Evolutionary conservation across 2,329 filamentous ascomycete species (phyloP).

Genomic region (Arthrobotrys sphaeroides): DNA sequence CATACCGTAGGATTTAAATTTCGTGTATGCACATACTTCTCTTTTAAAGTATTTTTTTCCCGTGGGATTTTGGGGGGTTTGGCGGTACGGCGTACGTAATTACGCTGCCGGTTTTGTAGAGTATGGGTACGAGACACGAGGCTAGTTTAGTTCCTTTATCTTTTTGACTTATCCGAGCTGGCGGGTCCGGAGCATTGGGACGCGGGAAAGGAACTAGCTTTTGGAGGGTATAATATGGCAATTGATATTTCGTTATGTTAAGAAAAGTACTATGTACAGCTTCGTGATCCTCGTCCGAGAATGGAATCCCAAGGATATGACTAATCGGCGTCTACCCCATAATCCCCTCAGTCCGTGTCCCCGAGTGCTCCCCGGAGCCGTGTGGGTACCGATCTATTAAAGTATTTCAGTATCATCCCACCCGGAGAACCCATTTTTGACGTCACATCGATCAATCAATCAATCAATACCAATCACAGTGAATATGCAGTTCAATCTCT

Average conservation of each 20-base stretch:
- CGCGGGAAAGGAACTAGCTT: not conserved
- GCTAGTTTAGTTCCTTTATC: constrained; percentile 6
- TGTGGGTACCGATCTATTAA: constrained; percentile 2
- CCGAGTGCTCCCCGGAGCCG: constrained; percentile 2
- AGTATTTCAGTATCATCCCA: too few species aligned
- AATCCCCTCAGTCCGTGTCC: constrained; percentile 21
- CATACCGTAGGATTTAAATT: too few species aligned
- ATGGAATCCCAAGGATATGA: constrained; percentile 14
- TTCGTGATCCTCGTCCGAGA: constrained; percentile 12
- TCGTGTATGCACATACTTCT: too few species aligned
- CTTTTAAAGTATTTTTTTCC: not conserved
- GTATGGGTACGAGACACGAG: not conserved
- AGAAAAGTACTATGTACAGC: too few species aligned
- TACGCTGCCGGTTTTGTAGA: not conserved
- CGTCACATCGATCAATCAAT: too few species aligned
- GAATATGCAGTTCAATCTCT: not conserved
- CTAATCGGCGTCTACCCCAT: constrained; percentile 39
- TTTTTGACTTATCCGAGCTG: constrained; percentile 16
- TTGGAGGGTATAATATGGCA: not conserved
- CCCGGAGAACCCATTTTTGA: constrained; percentile 10
- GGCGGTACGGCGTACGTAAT: constrained; percentile 5
- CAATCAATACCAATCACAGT: too few species aligned
- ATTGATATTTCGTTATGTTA: constrained; percentile 27
- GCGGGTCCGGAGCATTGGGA: constrained; percentile 17
- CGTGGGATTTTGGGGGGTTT: not conserved